Percentiles rank a stretch among this genome's conserved stretches.
Evolutionary conservation across 306 rosid species (phyloP).

Genomic region (Ceratonia siliqua): DNA sequence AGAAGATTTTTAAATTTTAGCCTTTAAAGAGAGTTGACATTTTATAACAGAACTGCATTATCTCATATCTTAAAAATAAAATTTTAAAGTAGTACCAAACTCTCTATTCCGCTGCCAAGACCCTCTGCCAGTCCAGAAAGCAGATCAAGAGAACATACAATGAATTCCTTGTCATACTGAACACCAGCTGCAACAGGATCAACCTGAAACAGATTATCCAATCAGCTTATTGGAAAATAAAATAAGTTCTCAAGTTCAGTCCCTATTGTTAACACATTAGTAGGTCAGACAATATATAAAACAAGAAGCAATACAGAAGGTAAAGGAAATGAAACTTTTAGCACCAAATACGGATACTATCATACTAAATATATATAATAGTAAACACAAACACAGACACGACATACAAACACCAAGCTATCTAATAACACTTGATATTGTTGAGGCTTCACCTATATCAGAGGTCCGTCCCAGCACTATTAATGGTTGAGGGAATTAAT

Average conservation of each 20-base stretch:
- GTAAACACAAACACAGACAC: not conserved
- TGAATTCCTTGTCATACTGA: constrained; percentile 90
- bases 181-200: constrained; percentile 80
- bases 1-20: constrained; percentile 5
- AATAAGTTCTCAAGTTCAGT: constrained; percentile 29
- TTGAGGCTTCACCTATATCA: not conserved
- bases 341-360: not conserved
- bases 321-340: constrained; percentile 6
- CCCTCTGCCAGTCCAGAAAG: constrained; percentile 99
- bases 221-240: constrained; percentile 24
- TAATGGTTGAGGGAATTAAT: not conserved
- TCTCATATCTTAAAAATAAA: constrained; percentile 20
- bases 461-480: not conserved
- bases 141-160: constrained; percentile 95
- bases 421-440: not conserved
- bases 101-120: constrained; percentile 98
- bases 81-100: constrained; percentile 67
- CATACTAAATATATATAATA: not conserved
- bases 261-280: not conserved
- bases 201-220: constrained; percentile 61
- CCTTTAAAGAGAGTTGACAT: constrained; percentile 23
- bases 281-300: constrained; percentile 5
- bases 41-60: constrained; percentile 1
- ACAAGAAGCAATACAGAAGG: constrained; percentile 1
- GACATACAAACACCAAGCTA: constrained; percentile 6